Percentiles rank a stretch among this genome's conserved stretches.
These are phyloP conservation scores for Pseudocercospora fijiensis DNA, from an alignment of 2,329 filamentous ascomycete species.

Conservation along the genomic window DNA sequence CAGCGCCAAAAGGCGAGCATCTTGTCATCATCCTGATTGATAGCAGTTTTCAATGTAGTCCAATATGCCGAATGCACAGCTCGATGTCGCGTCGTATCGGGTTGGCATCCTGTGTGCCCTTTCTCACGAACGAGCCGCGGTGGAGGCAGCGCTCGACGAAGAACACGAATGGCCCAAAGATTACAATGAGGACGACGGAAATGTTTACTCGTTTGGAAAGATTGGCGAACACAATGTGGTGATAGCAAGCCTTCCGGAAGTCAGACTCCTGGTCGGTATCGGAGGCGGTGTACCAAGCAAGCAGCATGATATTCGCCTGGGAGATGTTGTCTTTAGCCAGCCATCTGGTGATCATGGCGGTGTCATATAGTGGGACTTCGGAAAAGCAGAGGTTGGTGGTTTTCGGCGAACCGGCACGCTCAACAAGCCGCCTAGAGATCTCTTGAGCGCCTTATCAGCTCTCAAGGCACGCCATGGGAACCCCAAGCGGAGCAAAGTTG, in stretches of 20 bases:
- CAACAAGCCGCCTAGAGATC: conserved; percentile 3
- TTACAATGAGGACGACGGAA: conserved; percentile 16
- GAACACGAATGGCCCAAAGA: background rate
- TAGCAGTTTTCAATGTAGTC: background rate
- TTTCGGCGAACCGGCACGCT: conserved; percentile 6
- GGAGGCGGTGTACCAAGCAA: conserved; percentile 27
- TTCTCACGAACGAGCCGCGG: conserved; percentile 26
- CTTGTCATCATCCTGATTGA: background rate
- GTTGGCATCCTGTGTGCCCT: conserved; percentile 33
- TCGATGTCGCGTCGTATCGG: background rate
- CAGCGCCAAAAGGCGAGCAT: background rate
- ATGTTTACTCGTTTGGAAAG: conserved; percentile 26
- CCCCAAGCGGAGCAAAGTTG: background rate
- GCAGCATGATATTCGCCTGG: conserved; percentile 29
- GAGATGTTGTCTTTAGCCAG: conserved; percentile 30
- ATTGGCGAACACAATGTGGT: conserved; percentile 33
- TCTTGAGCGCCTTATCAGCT: conserved; percentile 6
- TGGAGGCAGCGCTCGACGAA: conserved; percentile 24
- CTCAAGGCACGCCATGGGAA: background rate
- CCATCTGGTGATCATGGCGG: conserved; percentile 22
- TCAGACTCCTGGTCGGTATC: conserved; percentile 30
- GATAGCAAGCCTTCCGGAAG: conserved; percentile 27
- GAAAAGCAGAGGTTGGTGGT: conserved; percentile 14
- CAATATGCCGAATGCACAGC: background rate
- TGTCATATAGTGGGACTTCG: conserved; percentile 33